phyloP scores from a whole-genome alignment of 129 eudicot genomes.

The Lactuca sativa region DNA sequence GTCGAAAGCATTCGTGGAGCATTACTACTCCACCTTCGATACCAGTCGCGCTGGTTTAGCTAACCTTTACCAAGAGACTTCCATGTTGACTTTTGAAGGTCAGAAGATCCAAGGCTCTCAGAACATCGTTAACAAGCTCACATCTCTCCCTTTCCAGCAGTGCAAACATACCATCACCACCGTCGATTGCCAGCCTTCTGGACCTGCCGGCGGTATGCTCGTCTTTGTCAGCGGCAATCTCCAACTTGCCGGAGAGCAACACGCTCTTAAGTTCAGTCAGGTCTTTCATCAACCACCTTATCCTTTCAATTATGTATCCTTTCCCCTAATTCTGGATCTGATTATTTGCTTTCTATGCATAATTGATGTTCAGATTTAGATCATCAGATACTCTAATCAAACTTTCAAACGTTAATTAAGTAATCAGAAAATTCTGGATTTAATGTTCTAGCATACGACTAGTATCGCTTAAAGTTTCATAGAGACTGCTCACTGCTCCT shows the following conservation, averaged over 20 bases:
- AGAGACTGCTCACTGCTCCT: not conserved
- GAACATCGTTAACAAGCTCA: conserved; percentile 64
- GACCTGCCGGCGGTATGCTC: conserved; percentile 78
- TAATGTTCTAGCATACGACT: not conserved
- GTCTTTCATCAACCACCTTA: conserved; percentile 33
- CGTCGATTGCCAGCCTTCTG: conserved; percentile 92
- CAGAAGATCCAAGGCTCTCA: conserved; percentile 64
- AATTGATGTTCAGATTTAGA: conserved; percentile 9
- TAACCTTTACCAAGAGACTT: conserved; percentile 62
- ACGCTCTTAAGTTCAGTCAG: conserved; percentile 91
- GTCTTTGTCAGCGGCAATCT: conserved; percentile 83
- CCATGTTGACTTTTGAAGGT: conserved; percentile 90
- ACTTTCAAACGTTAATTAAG: not conserved
- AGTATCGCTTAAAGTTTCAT: not conserved
- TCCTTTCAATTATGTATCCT: not conserved
- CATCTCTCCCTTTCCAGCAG: conserved; percentile 73
- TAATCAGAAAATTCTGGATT: not conserved
- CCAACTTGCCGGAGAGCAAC: conserved; percentile 79
- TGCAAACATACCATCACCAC: conserved; percentile 77
- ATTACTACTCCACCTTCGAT: conserved; percentile 88
- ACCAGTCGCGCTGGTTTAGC: conserved; percentile 57
- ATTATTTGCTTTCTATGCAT: not conserved
- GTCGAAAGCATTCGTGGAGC: conserved; percentile 87
- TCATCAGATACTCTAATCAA: not conserved
- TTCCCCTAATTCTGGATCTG: conserved; percentile 5